phyloP scores from a whole-genome alignment of 1,284 basidiomycete species.

The Malassezia vespertilionis region DNA sequence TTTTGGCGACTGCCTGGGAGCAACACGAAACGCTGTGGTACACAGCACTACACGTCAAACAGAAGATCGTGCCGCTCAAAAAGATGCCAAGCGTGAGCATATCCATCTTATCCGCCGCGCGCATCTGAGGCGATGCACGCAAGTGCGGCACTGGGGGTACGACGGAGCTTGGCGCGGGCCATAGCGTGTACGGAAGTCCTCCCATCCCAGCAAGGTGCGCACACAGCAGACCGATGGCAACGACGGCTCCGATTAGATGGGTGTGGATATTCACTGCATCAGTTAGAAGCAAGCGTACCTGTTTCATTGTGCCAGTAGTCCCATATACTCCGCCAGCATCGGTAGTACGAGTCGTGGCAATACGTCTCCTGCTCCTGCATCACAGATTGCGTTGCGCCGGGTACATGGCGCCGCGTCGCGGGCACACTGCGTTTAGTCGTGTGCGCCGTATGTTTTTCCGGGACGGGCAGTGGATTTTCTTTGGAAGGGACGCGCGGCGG shows the following conservation, averaged over 20 bases:
- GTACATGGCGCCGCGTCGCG: conserved; percentile 1
- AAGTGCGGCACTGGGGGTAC: neutral
- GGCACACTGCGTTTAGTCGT: too few relatives aligned
- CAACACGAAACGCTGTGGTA: conserved; percentile 70
- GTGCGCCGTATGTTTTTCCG: neutral
- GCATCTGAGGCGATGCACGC: neutral
- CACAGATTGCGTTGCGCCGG: neutral
- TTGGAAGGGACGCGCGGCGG: neutral
- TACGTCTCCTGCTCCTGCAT: conserved; percentile 20
- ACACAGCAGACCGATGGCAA: conserved; percentile 55
- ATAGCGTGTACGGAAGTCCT: neutral
- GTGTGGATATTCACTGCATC: conserved; percentile 73
- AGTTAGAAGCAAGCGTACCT: conserved; percentile 15
- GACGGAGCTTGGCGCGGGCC: neutral
- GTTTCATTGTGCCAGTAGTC: conserved; percentile 46
- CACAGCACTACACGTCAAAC: conserved; percentile 62
- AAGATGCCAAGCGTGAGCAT: conserved; percentile 59
- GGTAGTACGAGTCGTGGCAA: conserved; percentile 33
- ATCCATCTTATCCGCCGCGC: conserved; percentile 57
- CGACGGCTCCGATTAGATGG: conserved; percentile 64
- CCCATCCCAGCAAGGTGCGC: conserved; percentile 29
- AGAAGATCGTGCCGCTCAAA: conserved; percentile 62
- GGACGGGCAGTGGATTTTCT: neutral
- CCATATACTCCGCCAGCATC: conserved; percentile 45
- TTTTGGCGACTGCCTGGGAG: conserved; percentile 54